Evolutionary conservation across 495 filamentous ascomycete species (phyloP), one percentile per base, ranked within the genome.

Genomic region (Penicillium cinerascens): DNA sequence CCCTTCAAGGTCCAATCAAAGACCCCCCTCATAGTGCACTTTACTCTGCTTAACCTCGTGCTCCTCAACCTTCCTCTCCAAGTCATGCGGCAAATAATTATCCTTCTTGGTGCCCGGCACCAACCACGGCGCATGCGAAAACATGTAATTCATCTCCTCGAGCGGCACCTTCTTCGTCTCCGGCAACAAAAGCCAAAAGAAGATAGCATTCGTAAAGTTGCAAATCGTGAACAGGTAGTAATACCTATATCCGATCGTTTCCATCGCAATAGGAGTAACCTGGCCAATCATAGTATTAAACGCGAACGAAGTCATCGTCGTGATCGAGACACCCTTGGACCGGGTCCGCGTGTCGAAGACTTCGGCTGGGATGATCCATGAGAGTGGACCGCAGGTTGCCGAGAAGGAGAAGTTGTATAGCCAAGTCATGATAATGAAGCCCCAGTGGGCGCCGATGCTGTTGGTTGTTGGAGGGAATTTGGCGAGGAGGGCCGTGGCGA

Each of bases 231-330:
- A 86, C 9, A 85, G 51, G 44, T 77, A 70, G 58, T 84, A 86
- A 55, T 68, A 86, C 27, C 61, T 59, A 59, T 79, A 86, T 0
- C 72, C 61, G 10, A 81, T 63, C 13, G 64, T 59, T 1, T 68
- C 68, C 67, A 87, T 80, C 0, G 83, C 83, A 45, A 80, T 76
- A 27, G 76, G 76, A 3, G 82, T 87, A n/a, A 87, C 74, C 59
- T 88, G 85, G 0, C 85, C 83, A 48, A 87, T 87, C 76, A 88
- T 81, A 9, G 85, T 87, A 69, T 87, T 88, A 71, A 88, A 87
- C 5, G 83, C 84, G 60, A 83, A 87, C 29, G 74, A 78, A 23
- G 67, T 73, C 82, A 87, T 84, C 3, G 81, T 83, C 2, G 83
- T 83, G 53, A 87, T 78, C 1, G 81, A 83, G 2, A 88, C 83